Percentiles rank a stretch among this genome's conserved stretches.
These are phyloP conservation scores for Blastobotrys petasosporus DNA, from an alignment of 1,139 yeast genomes.

Conservation along the genomic window DNA sequence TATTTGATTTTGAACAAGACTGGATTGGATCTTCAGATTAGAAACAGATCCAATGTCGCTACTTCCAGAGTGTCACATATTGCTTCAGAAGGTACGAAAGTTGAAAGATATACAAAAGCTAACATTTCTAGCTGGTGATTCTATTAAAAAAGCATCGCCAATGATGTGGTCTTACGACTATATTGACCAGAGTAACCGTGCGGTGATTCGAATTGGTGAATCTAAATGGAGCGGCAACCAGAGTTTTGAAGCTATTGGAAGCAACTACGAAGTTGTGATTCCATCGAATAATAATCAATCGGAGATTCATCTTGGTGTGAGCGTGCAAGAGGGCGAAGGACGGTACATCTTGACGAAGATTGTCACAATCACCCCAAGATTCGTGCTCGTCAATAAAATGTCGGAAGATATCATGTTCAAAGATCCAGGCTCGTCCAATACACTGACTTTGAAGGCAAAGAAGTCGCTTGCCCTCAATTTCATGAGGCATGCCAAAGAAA, in stretches of 20 bases:
- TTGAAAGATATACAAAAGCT: background rate
- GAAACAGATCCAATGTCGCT: constrained; percentile 50
- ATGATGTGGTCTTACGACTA: constrained; percentile 79
- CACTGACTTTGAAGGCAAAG: constrained; percentile 41
- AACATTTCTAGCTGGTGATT: constrained; percentile 19
- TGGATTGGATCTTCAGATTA: constrained; percentile 55
- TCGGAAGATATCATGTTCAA: constrained; percentile 51
- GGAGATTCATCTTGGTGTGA: constrained; percentile 72
- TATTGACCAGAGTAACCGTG: constrained; percentile 60
- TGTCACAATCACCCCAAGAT: constrained; percentile 77
- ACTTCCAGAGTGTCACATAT: constrained; percentile 30
- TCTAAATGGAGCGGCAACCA: constrained; percentile 72
- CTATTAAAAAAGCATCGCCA: constrained; percentile 44
- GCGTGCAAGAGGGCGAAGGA: constrained; percentile 82
- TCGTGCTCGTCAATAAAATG: constrained; percentile 60
- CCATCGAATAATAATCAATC: constrained; percentile 52
- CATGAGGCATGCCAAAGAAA: constrained; percentile 42
- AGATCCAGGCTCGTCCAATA: constrained; percentile 47
- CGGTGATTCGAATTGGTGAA: constrained; percentile 60
- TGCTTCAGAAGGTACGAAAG: constrained; percentile 12
- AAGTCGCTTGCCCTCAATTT: constrained; percentile 60
- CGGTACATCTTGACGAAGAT: constrained; percentile 71
- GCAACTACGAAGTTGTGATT: constrained; percentile 59
- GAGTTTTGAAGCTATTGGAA: constrained; percentile 89
- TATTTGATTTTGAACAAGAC: constrained; percentile 79